These are phyloP conservation scores for Clavariopsis aquatica DNA, from an alignment of 495 filamentous ascomycete genomes.

Conservation along the genomic window DNA sequence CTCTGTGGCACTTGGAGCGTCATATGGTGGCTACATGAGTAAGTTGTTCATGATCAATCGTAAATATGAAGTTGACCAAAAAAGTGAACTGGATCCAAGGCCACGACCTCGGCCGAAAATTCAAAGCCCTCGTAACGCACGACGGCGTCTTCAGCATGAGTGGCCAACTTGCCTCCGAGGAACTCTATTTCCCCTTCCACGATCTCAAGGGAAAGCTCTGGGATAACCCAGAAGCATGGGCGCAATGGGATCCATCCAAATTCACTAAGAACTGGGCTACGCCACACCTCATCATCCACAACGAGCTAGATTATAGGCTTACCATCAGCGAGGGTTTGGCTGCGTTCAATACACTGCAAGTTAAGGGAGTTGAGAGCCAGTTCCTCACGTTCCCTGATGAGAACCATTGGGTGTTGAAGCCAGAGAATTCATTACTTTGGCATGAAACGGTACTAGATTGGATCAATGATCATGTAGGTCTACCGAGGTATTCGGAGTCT, in stretches of 20 bases:
- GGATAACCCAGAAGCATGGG: slow-evolving; percentile 70
- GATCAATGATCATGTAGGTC: slow-evolving; percentile 80
- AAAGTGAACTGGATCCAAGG: slow-evolving; percentile 72
- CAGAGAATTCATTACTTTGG: slow-evolving; percentile 89
- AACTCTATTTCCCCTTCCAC: slow-evolving; percentile 85
- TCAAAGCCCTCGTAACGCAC: slow-evolving; percentile 88
- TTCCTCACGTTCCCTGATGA: slow-evolving; percentile 84
- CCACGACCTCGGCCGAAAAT: slow-evolving; percentile 69
- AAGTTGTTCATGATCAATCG: slow-evolving; percentile 44
- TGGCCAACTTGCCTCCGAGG: slow-evolving; percentile 73
- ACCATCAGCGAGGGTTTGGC: slow-evolving; percentile 81
- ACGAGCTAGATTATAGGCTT: slow-evolving; percentile 86
- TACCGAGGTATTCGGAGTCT: slow-evolving; percentile 41
- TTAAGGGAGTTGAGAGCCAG: slow-evolving; percentile 66
- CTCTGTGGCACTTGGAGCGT: slow-evolving; percentile 81
- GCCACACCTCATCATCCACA: slow-evolving; percentile 87
- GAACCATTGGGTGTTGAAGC: slow-evolving; percentile 87
- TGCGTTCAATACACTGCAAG: slow-evolving; percentile 87
- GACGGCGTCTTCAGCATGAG: slow-evolving; percentile 85
- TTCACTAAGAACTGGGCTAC: slow-evolving; percentile 76
- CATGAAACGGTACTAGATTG: slow-evolving; percentile 84
- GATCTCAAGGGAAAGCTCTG: slow-evolving; percentile 80
- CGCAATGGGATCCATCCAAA: slow-evolving; percentile 77
- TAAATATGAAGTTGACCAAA: slow-evolving; percentile 59
- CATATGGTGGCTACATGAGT: slow-evolving; percentile 53